Evolutionary conservation across 2,329 filamentous ascomycete genomes (phyloP), one percentile per base, ranked within the genome.

Genomic region (Metarhizium rileyi): DNA sequence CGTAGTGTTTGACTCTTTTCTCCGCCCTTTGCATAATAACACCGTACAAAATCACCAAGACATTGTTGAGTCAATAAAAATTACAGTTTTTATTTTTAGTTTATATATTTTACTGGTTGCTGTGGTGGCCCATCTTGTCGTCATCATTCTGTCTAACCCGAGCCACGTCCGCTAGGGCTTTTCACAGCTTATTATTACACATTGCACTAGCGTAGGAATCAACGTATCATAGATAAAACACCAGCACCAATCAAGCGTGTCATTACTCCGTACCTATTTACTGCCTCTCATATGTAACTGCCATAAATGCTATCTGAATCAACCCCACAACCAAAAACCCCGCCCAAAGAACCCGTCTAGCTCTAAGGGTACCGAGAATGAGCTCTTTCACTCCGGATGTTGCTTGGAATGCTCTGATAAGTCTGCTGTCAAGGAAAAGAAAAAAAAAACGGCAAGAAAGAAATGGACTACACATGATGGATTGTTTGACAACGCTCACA

Each of bases 401-500:
- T 51, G 33, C 40, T 44, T 50, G 20, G 38, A 41, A 38, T 50
- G 44, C 42, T 48, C 50, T 26, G 18, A 9, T 26, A 46, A 28
- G n/a, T n/a, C n/a, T 35, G 41, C 27, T 27, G 22, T 28, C 16
- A 41, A 38, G 23, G 38, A 43, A 22, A 38, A 41, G 16, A 42
- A 28, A 14, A 46, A 23, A n/a, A 28, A 30, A 38, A 46, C 27
- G 4, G 28, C 22, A 33, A 23, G 33, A 26, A n/a, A 38, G 27
- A 45, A 28, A 26, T 33, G 45, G 46, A 30, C 16, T 42, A 35
- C 23, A 36, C n/a, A 18, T 23, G 22, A 48, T 48, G 25, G 23
- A 51, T 38, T 33, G 25, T n/a, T 35, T 47, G 35, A 27, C 46
- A 50, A 53, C 46, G 52, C 52, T 51, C 49, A 50, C 49, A 55